Percentiles rank a stretch among this genome's conserved stretches.
Conservation (phyloP, 2,329 filamentous ascomycete genomes). For the Canariomyces notabilis region DNA sequence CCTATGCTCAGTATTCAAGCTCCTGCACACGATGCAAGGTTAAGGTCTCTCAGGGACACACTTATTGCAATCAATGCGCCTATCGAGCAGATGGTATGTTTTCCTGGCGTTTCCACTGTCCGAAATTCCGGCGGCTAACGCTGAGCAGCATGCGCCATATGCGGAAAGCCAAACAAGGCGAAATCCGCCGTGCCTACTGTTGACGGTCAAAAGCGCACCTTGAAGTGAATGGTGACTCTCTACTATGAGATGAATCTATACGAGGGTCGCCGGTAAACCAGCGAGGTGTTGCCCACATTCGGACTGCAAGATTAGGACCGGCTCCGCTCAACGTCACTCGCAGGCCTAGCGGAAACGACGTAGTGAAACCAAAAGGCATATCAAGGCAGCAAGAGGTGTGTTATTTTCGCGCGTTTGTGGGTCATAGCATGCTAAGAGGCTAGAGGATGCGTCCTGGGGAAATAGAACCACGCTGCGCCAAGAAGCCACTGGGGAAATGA, state of each 20-base stretch:
- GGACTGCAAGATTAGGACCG: neutral
- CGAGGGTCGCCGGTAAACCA: no score
- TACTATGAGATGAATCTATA: no score
- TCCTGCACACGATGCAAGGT: slow-evolving; percentile 58
- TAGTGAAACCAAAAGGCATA: neutral
- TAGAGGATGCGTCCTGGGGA: no score
- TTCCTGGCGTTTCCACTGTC: neutral
- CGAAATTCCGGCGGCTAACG: slow-evolving; percentile 16
- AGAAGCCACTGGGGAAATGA: no score
- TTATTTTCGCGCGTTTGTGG: neutral
- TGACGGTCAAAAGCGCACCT: slow-evolving; percentile 56
- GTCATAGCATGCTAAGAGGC: neutral
- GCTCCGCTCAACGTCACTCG: no score
- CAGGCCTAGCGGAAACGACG: neutral
- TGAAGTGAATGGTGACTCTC: slow-evolving; percentile 43
- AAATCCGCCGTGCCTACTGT: slow-evolving; percentile 49
- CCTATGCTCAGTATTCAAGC: slow-evolving; percentile 58
- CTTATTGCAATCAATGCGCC: slow-evolving; percentile 57
- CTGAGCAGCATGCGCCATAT: slow-evolving; percentile 54
- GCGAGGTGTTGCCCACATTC: no score
- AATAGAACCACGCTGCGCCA: no score
- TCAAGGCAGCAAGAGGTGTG: neutral
- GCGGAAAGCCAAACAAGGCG: slow-evolving; percentile 54
- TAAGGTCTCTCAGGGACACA: slow-evolving; percentile 57
- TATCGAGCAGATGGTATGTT: slow-evolving; percentile 55